Conservation (phyloP, 345 rosid species). For the Pistacia vera region DNA sequence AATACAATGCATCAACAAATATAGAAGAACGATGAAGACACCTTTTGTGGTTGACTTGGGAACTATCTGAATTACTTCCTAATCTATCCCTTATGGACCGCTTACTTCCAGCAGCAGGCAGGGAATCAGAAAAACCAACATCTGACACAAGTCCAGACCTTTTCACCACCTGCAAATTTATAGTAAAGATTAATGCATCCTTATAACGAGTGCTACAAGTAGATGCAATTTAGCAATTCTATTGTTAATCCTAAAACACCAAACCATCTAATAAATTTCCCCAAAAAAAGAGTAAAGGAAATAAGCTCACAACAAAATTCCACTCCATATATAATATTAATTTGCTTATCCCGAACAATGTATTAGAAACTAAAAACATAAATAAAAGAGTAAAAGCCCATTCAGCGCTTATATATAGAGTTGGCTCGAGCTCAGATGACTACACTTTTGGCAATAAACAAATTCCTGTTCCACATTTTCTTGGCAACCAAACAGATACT, state of each 20-base stretch:
- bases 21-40: slow-evolving; percentile 26
- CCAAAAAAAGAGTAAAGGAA: not conserved
- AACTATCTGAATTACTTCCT: slow-evolving; percentile 55
- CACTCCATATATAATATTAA: not conserved
- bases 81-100: slow-evolving; percentile 86
- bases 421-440: not conserved
- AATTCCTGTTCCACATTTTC: slow-evolving; percentile 3
- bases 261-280: not conserved
- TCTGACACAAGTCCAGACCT: slow-evolving; percentile 51
- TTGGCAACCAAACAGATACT: slow-evolving; percentile 16
- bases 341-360: not conserved
- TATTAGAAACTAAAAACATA: too few species aligned
- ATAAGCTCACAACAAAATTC: not conserved
- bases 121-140: slow-evolving; percentile 33
- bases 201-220: not conserved
- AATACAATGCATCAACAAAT: not conserved
- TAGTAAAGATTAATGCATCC: not conserved
- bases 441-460: not conserved
- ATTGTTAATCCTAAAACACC: not conserved
- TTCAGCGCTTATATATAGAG: not conserved
- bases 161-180: slow-evolving; percentile 73
- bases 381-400: not conserved
- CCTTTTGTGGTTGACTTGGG: slow-evolving; percentile 61
- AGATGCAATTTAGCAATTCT: not conserved
- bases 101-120: slow-evolving; percentile 57